A percentile compares a stretch with the other conserved stretches of the same genome.
Evolutionary conservation across 805 yeast species (phyloP).

Genomic region (Starmera dryadoides): DNA sequence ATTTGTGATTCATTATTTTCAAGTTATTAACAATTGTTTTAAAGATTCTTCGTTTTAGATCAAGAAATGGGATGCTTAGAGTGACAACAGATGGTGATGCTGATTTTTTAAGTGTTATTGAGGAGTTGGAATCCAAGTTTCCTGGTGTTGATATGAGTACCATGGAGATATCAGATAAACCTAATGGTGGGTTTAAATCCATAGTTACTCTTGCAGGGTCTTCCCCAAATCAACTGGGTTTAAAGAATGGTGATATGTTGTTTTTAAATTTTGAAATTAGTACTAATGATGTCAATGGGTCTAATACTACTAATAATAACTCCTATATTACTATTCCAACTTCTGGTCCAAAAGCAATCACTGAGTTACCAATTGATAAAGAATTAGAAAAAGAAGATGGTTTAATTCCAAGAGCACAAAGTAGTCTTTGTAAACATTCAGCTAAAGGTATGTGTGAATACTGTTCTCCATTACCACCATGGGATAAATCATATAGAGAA

Average conservation of each 20-base stretch:
- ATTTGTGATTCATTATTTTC: not conserved
- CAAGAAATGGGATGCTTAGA: slow-evolving; percentile 79
- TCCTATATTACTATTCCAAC: slow-evolving; percentile 1
- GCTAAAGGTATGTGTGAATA: slow-evolving; percentile 97
- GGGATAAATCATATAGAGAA: slow-evolving; percentile 73
- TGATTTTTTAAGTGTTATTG: slow-evolving; percentile 38
- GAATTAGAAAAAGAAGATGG: slow-evolving; percentile 63
- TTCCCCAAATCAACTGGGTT: slow-evolving; percentile 28
- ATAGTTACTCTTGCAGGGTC: slow-evolving; percentile 20
- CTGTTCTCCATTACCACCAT: slow-evolving; percentile 93
- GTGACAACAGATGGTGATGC: slow-evolving; percentile 40
- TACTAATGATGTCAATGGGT: not conserved
- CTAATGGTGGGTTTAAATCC: slow-evolving; percentile 20
- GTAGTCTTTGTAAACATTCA: slow-evolving; percentile 74
- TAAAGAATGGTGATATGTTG: slow-evolving; percentile 43
- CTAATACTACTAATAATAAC: slow-evolving; percentile 8
- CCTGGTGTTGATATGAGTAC: slow-evolving; percentile 19
- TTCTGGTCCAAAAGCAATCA: slow-evolving; percentile 20
- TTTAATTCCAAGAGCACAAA: slow-evolving; percentile 54
- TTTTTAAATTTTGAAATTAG: slow-evolving; percentile 24
- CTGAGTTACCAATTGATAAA: slow-evolving; percentile 63
- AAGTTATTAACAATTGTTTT: not conserved
- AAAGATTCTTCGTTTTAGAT: slow-evolving; percentile 73
- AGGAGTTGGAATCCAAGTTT: slow-evolving; percentile 24
- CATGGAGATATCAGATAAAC: slow-evolving; percentile 20